A percentile compares a stretch with the other conserved stretches of the same genome.
Conservation (phyloP, 2,329 filamentous ascomycete species). For the Colletotrichum liaoningense region DNA sequence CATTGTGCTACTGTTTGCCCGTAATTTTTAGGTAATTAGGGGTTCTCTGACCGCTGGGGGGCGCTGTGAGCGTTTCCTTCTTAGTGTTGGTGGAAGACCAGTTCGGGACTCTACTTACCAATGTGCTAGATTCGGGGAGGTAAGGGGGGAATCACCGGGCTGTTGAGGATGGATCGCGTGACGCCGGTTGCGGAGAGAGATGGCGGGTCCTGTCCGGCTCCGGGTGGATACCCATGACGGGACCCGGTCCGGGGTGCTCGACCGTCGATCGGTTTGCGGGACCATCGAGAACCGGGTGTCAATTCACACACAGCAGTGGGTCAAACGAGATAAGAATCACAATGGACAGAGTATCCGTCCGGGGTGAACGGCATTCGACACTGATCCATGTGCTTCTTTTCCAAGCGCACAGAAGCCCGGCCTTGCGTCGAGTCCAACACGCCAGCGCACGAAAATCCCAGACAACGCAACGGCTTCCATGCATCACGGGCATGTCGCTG, state of each 20-base stretch:
- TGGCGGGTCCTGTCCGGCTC: neutral
- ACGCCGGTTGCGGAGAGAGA: neutral
- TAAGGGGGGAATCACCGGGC: neutral
- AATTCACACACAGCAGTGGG: neutral
- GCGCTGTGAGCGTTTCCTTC: neutral
- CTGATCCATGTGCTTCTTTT: neutral
- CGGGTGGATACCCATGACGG: neutral
- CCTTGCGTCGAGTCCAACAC: neutral
- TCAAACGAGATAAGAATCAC: too few relatives aligned
- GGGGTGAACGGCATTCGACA: neutral
- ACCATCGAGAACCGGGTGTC: neutral
- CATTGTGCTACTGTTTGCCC: conserved; percentile 31
- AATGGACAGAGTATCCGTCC: neutral
- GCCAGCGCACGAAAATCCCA: neutral
- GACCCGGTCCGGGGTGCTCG: neutral
- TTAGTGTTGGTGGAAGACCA: too few relatives aligned
- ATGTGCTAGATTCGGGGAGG: neutral
- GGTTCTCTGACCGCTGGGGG: conserved; percentile 17
- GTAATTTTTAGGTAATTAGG: conserved; percentile 28
- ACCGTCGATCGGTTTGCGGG: neutral
- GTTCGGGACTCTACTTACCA: neutral
- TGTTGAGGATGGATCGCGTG: conserved; percentile 6
- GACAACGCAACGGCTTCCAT: neutral
- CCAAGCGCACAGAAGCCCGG: neutral
- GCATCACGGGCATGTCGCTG: neutral